Conservation (phyloP, 2,329 filamentous ascomycete genomes). For the Fusarium drepaniforme region DNA sequence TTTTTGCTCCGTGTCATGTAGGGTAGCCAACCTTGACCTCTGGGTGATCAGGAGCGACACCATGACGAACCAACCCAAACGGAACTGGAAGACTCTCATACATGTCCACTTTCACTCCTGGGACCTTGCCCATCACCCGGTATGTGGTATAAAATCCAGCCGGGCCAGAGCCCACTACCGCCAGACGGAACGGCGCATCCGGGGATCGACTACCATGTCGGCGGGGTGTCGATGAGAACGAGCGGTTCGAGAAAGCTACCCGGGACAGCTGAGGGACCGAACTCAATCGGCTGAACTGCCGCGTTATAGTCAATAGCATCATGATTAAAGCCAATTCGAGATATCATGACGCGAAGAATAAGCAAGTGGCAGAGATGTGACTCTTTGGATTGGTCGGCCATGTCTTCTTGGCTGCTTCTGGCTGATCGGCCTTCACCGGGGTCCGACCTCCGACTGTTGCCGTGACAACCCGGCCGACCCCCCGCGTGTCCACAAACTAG, state of each 20-base stretch:
- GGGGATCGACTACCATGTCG: slow-evolving; percentile 37
- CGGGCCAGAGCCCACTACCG: slow-evolving; percentile 92
- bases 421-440: slow-evolving; percentile 12
- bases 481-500: slow-evolving; percentile 25
- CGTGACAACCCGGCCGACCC: slow-evolving; percentile 37
- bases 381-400: slow-evolving; percentile 17
- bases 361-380: slow-evolving; percentile 20
- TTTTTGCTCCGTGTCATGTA: background rate
- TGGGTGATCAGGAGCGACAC: slow-evolving; percentile 97
- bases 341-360: background rate
- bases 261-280: background rate
- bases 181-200: slow-evolving; percentile 77
- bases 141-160: slow-evolving; percentile 97
- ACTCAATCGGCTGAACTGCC: slow-evolving; percentile 12
- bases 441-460: slow-evolving; percentile 42
- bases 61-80: slow-evolving; percentile 91
- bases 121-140: slow-evolving; percentile 81
- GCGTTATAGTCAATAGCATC: slow-evolving; percentile 22
- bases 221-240: slow-evolving; percentile 20
- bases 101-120: slow-evolving; percentile 87
- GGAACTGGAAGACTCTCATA: slow-evolving; percentile 94
- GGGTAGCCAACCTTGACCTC: slow-evolving; percentile 84
- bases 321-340: slow-evolving; percentile 4
- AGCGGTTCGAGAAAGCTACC: slow-evolving; percentile 10
- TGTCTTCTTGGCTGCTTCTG: background rate